Percentiles rank a stretch among this genome's conserved stretches.
Evolutionary conservation across 805 yeast genomes (phyloP).

Genomic region (Lachancea thermotolerans): DNA sequence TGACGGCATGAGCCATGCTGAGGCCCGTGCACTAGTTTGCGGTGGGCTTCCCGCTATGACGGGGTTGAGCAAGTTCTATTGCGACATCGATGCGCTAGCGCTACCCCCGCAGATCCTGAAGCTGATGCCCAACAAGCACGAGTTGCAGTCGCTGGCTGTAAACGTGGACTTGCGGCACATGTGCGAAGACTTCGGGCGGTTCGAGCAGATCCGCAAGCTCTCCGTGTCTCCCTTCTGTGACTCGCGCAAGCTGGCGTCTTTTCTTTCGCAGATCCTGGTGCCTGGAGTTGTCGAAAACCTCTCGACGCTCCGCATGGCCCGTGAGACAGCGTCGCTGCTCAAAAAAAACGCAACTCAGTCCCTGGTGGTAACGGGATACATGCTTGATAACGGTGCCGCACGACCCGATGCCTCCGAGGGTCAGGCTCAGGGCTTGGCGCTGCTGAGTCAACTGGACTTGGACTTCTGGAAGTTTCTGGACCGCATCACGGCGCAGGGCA

Average conservation of each 20-base stretch:
- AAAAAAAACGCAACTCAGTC: constrained; percentile 6
- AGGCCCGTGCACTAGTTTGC: constrained; percentile 26
- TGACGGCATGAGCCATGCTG: constrained; percentile 36
- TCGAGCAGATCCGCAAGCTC: constrained; percentile 30
- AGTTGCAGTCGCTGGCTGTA: constrained; percentile 26
- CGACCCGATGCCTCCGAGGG: constrained; percentile 7
- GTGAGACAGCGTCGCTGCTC: constrained; percentile 6
- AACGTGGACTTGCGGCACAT: constrained; percentile 26
- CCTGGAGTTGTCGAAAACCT: constrained; percentile 4
- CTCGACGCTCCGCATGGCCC: constrained; percentile 6
- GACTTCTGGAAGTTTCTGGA: constrained; percentile 9
- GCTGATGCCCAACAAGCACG: constrained; percentile 28
- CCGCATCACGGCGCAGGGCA: neutral
- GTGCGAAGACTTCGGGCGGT: constrained; percentile 8
- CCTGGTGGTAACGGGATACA: constrained; percentile 8
- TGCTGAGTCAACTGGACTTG: constrained; percentile 3
- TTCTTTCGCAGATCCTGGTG: constrained; percentile 4
- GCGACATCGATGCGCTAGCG: constrained; percentile 33
- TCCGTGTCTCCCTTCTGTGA: constrained; percentile 34
- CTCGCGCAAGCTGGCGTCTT: constrained; percentile 20
- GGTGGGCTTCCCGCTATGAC: constrained; percentile 27
- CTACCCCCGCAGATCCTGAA: constrained; percentile 29
- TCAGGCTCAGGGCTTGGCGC: neutral
- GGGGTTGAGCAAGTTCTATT: constrained; percentile 19
- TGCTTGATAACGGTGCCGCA: constrained; percentile 8